phyloP scores from a whole-genome alignment of 108 stramenopile species.

The Cyclostephanos invisitatus region DNA sequence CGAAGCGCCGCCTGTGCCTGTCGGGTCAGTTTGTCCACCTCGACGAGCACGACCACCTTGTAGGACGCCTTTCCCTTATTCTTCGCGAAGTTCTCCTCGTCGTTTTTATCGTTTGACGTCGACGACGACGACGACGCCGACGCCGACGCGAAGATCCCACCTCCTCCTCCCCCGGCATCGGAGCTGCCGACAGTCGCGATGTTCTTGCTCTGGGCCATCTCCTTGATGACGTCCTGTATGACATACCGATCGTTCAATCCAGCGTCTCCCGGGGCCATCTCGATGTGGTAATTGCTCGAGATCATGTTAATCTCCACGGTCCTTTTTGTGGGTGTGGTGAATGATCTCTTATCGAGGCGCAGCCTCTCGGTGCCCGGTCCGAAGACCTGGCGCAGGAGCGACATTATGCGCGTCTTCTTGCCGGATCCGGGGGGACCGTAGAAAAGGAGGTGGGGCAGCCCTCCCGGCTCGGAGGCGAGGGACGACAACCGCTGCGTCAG shows the following conservation, averaged over 20 bases:
- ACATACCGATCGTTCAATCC: conserved; percentile 96
- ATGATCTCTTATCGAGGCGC: conserved; percentile 75
- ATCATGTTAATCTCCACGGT: conserved; percentile 95
- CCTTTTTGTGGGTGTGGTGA: conserved; percentile 85
- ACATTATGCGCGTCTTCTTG: conserved; percentile 94
- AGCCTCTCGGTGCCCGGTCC: conserved; percentile 88
- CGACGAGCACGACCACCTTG: conserved; percentile 92
- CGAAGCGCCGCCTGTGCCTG: conserved; percentile 95
- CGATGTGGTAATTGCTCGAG: conserved; percentile 93
- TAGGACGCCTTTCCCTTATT: conserved; percentile 64
- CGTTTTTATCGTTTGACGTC: conserved; percentile 21
- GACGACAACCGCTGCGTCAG: conserved; percentile 74
- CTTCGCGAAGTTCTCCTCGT: conserved; percentile 47
- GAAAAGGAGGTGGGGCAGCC: conserved; percentile 92
- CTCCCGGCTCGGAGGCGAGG: conserved; percentile 71
- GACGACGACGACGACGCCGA: neutral
- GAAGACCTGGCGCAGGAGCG: conserved; percentile 90
- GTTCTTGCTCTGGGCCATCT: conserved; percentile 89
- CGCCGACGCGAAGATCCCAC: neutral
- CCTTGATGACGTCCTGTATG: conserved; percentile 98
- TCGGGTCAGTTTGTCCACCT: conserved; percentile 90
- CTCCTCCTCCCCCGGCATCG: conserved; percentile 1
- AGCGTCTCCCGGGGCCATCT: conserved; percentile 95
- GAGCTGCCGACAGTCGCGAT: conserved; percentile 46
- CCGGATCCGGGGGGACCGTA: conserved; percentile 97